A percentile compares a stretch with the other conserved stretches of the same genome.
These are phyloP conservation scores for Pyrenophora seminiperda DNA, from an alignment of 2,329 filamentous ascomycete genomes.

Conservation along the genomic window DNA sequence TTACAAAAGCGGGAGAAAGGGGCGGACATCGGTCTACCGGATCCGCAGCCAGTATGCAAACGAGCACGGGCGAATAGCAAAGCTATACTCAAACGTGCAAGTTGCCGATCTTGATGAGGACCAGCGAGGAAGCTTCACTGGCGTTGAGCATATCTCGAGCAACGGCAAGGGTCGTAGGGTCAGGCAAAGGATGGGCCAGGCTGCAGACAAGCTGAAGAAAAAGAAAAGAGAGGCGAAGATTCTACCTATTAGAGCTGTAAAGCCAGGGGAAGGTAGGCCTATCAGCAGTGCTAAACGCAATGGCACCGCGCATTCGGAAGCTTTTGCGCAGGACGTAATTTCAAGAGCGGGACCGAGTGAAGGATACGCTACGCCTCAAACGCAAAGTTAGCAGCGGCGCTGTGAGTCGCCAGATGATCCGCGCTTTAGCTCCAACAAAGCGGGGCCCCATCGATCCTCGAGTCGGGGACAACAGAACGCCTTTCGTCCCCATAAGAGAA, in stretches of 20 bases:
- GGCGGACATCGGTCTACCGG: constrained; percentile 1
- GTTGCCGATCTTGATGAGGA: not conserved
- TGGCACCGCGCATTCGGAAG: not conserved
- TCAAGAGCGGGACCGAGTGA: too few relatives aligned
- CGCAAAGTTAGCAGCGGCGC: too few relatives aligned
- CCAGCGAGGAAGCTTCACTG: not conserved
- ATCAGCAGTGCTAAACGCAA: not conserved
- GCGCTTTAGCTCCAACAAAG: too few relatives aligned
- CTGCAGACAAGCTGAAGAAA: not conserved
- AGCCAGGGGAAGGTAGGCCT: not conserved
- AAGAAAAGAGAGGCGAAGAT: not conserved
- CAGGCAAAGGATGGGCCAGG: not conserved
- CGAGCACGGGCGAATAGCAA: not conserved
- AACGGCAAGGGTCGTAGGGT: not conserved
- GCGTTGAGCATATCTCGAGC: not conserved
- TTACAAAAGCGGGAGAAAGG: constrained; percentile 1
- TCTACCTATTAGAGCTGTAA: not conserved
- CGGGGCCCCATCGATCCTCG: too few relatives aligned
- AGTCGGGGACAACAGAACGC: too few relatives aligned
- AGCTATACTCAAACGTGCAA: constrained; percentile 2
- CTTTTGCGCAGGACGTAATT: not conserved
- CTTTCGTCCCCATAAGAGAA: too few relatives aligned
- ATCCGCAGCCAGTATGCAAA: not conserved
- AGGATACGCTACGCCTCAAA: too few relatives aligned
- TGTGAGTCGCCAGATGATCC: too few relatives aligned